Evolutionary conservation across 345 rosid genomes (phyloP).

Genomic region (Rhodamnia rubescens): DNA sequence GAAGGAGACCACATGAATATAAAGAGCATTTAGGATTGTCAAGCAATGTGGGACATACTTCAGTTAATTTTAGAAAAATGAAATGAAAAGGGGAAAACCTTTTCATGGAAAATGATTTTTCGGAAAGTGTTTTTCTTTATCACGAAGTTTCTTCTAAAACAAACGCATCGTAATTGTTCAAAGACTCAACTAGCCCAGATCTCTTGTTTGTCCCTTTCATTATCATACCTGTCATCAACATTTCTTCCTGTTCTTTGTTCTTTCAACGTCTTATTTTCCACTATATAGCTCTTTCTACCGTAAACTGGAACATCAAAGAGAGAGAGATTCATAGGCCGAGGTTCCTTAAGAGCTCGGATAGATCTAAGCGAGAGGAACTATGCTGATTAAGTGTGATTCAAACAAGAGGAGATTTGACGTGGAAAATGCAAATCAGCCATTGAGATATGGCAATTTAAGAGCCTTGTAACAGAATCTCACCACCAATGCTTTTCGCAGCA

Average conservation of each 20-base stretch:
- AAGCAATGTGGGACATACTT: too few relatives aligned
- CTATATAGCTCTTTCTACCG: not conserved
- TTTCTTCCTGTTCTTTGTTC: not conserved
- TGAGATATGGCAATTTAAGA: not conserved
- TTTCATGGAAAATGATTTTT: not conserved
- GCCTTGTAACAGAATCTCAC: conserved; percentile 24
- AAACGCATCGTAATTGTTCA: not conserved
- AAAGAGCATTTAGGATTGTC: too few relatives aligned
- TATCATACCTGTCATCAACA: not conserved
- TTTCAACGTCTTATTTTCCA: not conserved
- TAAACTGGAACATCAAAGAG: not conserved
- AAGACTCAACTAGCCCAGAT: not conserved
- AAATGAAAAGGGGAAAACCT: not conserved
- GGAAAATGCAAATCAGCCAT: not conserved
- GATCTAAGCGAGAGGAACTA: not conserved
- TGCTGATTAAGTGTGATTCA: not conserved
- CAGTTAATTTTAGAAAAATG: not conserved
- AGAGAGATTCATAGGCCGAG: not conserved
- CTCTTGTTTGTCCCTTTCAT: not conserved
- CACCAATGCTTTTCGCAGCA: conserved; percentile 93
- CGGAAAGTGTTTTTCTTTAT: not conserved
- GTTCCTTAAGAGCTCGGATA: not conserved
- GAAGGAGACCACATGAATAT: too few relatives aligned
- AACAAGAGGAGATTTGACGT: not conserved
- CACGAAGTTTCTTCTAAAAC: not conserved